phyloP scores from a whole-genome alignment of 441 rosid genomes.

The Sinapis alba region DNA sequence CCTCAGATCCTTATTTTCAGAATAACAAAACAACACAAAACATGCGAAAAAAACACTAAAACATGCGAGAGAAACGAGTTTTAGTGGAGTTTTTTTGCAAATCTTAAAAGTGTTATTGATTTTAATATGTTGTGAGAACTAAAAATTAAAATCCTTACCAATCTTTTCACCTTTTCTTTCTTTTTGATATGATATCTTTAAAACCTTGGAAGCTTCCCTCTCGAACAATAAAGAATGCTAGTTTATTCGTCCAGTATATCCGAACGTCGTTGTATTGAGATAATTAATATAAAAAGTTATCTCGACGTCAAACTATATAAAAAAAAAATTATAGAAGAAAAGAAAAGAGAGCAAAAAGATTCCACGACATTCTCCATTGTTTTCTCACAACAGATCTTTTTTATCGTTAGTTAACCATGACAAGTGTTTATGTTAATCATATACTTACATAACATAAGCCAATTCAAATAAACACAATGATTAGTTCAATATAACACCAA shows the following conservation, averaged over 20 bases:
- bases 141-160: not conserved
- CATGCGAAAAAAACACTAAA: too few species aligned
- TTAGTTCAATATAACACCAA: slow-evolving; percentile 31
- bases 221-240: not conserved
- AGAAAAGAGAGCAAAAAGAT: slow-evolving; percentile 12
- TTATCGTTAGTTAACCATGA: not conserved
- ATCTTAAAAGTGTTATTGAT: too few species aligned
- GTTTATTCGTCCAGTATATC: not conserved
- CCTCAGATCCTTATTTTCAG: too few species aligned
- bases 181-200: not conserved
- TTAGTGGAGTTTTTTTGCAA: too few species aligned
- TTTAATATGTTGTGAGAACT: not conserved
- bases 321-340: slow-evolving; percentile 2
- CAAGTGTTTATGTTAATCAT: slow-evolving; percentile 35
- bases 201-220: slow-evolving; percentile 3
- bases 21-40: too few species aligned
- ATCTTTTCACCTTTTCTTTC: not conserved
- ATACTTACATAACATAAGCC: slow-evolving; percentile 20
- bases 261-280: not conserved
- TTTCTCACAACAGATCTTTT: not conserved
- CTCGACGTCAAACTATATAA: slow-evolving; percentile 5
- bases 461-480: slow-evolving; percentile 29
- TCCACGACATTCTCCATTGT: slow-evolving; percentile 37
- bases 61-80: too few species aligned
- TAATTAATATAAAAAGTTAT: not conserved